These are phyloP conservation scores for Cladophialophora chaetospira DNA, from an alignment of 2,329 filamentous ascomycete species.

Conservation along the genomic window DNA sequence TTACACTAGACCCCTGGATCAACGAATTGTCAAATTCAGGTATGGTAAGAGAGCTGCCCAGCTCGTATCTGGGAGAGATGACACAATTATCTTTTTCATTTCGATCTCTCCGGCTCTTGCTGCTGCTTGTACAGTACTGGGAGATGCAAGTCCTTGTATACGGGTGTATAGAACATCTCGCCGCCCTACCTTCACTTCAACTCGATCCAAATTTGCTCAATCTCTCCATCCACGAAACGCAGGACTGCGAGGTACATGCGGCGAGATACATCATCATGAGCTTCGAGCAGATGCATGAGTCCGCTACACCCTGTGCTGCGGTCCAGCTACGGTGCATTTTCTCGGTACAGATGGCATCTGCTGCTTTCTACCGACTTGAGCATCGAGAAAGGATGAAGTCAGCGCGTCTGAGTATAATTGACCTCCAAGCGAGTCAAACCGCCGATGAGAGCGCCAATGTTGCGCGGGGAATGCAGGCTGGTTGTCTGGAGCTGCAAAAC, in stretches of 20 bases:
- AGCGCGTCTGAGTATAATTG: not conserved
- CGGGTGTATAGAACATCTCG: not conserved
- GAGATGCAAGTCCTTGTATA: not conserved
- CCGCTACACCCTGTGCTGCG: not conserved
- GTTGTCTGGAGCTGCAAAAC: not conserved
- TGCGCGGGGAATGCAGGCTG: not conserved
- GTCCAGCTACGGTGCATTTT: not conserved
- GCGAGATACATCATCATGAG: not conserved
- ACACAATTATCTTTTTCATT: not conserved
- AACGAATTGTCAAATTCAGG: not conserved
- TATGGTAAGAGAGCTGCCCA: not conserved
- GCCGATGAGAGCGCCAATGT: not conserved
- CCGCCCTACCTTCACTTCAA: not conserved
- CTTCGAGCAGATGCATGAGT: not conserved
- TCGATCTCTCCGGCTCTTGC: not conserved
- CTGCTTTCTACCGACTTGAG: not conserved
- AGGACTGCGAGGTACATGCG: not conserved
- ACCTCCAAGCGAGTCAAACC: not conserved
- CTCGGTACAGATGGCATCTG: not conserved
- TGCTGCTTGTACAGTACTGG: not conserved
- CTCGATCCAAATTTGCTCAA: not conserved
- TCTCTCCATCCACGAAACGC: not conserved
- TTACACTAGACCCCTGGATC: not conserved
- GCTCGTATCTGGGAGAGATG: not conserved
- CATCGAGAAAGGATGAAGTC: not conserved